Base-by-base conservation (phyloP, 208 protist genomes). In the Leishmania arabica region DNA sequence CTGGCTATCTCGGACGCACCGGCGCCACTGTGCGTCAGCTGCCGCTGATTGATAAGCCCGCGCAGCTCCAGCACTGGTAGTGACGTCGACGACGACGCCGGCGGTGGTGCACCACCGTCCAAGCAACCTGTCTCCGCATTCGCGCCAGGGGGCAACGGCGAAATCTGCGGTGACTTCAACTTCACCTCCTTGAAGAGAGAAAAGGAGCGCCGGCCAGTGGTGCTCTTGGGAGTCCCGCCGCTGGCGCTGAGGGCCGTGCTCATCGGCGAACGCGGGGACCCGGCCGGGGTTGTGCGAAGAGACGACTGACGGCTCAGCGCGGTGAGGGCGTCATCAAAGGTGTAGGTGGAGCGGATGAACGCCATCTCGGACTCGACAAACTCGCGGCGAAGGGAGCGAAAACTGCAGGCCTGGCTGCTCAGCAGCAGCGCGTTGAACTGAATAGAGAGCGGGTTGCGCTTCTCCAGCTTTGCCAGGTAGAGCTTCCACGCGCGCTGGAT, bases 401-500 rank as follows among this genome's bases (percentile, higher is more conserved):
- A 95, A 37, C 53, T 77, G 66, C 82, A 84, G 34, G 71, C 84
- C 76, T 95, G 91, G 65, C 77, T 56, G 37, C 87, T 90, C 27
- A 95, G 83, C 69, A 90, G 75, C 64, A 91, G 87, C 53, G 90
- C 92, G 77, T 91, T 91, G 58, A 92, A 88, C 74, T 94, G 89
- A 31, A 89, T 74, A 37, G 85, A 75, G 24, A 92, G 54, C 49
- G 73, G 82, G 54, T 84, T 86, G 71, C 85, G 84, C 49, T 76
- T 9, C 8, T 89, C 82, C 19, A 86, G 83, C 82, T 87, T 87
- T 45, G 88, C 89, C 24, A 82, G 66, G 80, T 91, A 86, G 49
- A 94, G 80, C 78, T 86, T 89, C 87, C 89, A 96, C 27, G 89
- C 80, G 5, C 91, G 90, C 78, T 96, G 92, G 71, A 96, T 91